Evolutionary conservation across 78 protist species (phyloP).

Genomic region (Bigelowiella natans): DNA sequence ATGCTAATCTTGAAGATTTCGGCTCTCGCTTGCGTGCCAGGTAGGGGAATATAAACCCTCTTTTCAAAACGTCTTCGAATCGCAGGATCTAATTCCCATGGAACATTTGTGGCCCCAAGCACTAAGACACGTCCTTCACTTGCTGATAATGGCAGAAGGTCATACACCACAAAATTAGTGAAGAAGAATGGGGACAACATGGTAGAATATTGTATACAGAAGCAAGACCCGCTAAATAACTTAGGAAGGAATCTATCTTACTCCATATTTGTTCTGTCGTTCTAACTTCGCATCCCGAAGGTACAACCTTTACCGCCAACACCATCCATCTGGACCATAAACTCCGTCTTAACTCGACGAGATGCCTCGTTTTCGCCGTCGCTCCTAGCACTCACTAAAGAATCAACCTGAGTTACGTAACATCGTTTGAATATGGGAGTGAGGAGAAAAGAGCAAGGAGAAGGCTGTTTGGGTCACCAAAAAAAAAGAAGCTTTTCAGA

Average conservation of each 20-base stretch:
- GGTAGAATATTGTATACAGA: no score
- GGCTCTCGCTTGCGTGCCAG: constrained; percentile 63
- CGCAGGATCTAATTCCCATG: constrained; percentile 84
- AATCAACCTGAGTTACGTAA: background rate
- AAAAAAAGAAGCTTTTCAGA: no score
- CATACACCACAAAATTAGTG: no score
- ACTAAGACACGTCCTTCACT: constrained; percentile 69
- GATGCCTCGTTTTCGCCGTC: constrained; percentile 81
- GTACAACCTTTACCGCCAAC: background rate
- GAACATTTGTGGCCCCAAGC: constrained; percentile 95
- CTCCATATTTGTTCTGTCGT: no score
- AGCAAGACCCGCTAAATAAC: no score
- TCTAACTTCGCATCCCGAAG: no score
- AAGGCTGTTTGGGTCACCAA: no score
- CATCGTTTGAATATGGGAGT: no score
- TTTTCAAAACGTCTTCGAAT: constrained; percentile 63
- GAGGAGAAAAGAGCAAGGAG: no score
- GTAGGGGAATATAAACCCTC: constrained; percentile 80
- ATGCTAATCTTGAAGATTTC: constrained; percentile 69
- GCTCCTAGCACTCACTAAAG: constrained; percentile 44
- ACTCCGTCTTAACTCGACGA: constrained; percentile 92
- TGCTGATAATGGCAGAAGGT: background rate
- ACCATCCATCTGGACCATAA: constrained; percentile 69
- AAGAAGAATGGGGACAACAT: no score
- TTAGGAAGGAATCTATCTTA: no score